phyloP scores from a whole-genome alignment of 139 green algal genomes.

The Penium margaritaceum region DNA sequence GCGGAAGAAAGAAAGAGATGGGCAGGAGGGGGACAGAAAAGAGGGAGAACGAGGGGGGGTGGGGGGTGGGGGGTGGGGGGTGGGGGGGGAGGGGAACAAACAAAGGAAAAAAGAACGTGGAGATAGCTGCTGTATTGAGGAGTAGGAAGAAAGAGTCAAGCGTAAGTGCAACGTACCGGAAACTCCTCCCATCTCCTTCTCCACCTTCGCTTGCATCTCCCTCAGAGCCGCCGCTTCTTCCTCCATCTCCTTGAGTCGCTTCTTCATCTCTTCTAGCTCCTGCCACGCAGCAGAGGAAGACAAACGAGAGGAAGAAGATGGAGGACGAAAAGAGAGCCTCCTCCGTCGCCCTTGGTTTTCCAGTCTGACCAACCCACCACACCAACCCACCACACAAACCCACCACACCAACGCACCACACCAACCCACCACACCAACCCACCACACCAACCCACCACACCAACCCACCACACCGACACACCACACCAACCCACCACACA shows the following conservation, averaged over 20 bases:
- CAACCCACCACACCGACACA: too few relatives aligned
- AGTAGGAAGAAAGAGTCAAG: too few relatives aligned
- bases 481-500: too few relatives aligned
- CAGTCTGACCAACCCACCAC: too few relatives aligned
- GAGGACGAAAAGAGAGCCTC: background rate
- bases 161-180: background rate
- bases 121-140: too few relatives aligned
- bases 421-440: too few relatives aligned
- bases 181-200: slow-evolving; percentile 49
- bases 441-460: too few relatives aligned
- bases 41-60: background rate
- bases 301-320: background rate
- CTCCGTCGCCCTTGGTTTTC: too few relatives aligned
- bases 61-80: background rate
- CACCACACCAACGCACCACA: too few relatives aligned
- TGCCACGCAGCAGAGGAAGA: slow-evolving; percentile 25
- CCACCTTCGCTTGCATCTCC: slow-evolving; percentile 58
- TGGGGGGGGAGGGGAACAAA: background rate
- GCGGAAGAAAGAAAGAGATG: too few relatives aligned
- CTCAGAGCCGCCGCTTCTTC: slow-evolving; percentile 74
- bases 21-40: background rate
- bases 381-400: too few relatives aligned
- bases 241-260: slow-evolving; percentile 81
- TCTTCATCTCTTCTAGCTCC: slow-evolving; percentile 83
- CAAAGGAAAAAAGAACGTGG: background rate